Percentiles rank a stretch among this genome's conserved stretches.
Conservation (phyloP, 148 eudicot genomes). For the Limonium bicolor region DNA sequence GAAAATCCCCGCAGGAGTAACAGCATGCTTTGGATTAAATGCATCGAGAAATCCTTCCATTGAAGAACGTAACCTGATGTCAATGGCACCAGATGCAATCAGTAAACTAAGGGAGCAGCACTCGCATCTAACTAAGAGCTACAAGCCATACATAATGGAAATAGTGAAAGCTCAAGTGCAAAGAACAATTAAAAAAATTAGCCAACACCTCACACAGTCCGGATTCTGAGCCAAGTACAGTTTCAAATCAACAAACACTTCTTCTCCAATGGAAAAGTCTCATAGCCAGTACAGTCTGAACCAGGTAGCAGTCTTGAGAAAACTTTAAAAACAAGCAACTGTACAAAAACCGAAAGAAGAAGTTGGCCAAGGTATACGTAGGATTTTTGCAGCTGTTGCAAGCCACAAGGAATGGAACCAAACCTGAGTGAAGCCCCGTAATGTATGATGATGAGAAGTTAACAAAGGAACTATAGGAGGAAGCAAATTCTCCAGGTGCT, state of each 20-base stretch:
- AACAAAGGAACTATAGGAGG: constrained; percentile 84
- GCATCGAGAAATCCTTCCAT: constrained; percentile 76
- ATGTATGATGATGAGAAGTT: constrained; percentile 94
- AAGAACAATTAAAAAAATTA: not conserved
- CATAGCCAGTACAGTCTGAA: constrained; percentile 15
- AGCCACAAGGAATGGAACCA: not conserved
- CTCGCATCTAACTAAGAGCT: too few relatives aligned
- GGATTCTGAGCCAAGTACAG: constrained; percentile 57
- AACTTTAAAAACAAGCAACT: constrained; percentile 78
- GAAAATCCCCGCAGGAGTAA: constrained; percentile 83
- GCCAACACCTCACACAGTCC: constrained; percentile 60
- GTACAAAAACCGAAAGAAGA: too few relatives aligned
- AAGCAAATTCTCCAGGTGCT: constrained; percentile 51
- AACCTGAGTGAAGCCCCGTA: constrained; percentile 93
- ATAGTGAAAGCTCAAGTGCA: not conserved
- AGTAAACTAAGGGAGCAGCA: too few relatives aligned
- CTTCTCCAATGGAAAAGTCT: constrained; percentile 42
- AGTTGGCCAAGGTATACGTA: too few relatives aligned
- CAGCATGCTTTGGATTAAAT: constrained; percentile 62
- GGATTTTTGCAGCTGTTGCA: not conserved
- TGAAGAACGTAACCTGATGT: constrained; percentile 79
- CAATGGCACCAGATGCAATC: too few relatives aligned
- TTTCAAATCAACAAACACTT: constrained; percentile 63
- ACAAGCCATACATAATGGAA: not conserved
- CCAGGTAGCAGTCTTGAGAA: constrained; percentile 49